Conservation (phyloP, 2,329 filamentous ascomycete genomes). For the Rutstroemia sp. region DNA sequence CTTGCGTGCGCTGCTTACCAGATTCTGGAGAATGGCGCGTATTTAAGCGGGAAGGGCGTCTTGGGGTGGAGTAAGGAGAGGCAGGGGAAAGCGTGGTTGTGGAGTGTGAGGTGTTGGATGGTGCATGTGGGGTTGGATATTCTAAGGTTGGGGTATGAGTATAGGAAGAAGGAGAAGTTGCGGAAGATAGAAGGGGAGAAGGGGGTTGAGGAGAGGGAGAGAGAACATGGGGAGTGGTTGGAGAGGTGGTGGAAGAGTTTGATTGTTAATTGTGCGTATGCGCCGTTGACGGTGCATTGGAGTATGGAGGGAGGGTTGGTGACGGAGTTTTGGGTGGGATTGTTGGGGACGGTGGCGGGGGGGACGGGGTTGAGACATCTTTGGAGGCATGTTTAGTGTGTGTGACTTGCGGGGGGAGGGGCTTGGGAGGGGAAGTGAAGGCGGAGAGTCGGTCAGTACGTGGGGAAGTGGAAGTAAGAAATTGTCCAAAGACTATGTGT, state of each 20-base stretch:
- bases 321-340: constrained; percentile 49
- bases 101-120: constrained; percentile 76
- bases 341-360: constrained; percentile 46
- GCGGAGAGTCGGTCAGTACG: neutral
- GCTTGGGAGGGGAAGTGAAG: neutral
- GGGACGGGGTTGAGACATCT: constrained; percentile 36
- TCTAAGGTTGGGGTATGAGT: constrained; percentile 44
- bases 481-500: neutral
- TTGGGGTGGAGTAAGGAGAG: constrained; percentile 49
- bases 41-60: constrained; percentile 66
- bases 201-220: constrained; percentile 26
- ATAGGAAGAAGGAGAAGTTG: constrained; percentile 25
- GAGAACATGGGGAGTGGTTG: constrained; percentile 29
- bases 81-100: constrained; percentile 55
- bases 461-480: neutral
- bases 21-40: constrained; percentile 74
- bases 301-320: constrained; percentile 60
- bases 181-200: constrained; percentile 13
- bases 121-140: constrained; percentile 72
- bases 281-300: constrained; percentile 80
- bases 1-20: constrained; percentile 64
- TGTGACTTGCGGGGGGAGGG: neutral
- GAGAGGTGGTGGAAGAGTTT: constrained; percentile 57
- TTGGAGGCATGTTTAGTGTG: constrained; percentile 32
- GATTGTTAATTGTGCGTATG: constrained; percentile 65